phyloP scores from a whole-genome alignment of 1,284 basidiomycete species.

The Cryptococcus sp. region DNA sequence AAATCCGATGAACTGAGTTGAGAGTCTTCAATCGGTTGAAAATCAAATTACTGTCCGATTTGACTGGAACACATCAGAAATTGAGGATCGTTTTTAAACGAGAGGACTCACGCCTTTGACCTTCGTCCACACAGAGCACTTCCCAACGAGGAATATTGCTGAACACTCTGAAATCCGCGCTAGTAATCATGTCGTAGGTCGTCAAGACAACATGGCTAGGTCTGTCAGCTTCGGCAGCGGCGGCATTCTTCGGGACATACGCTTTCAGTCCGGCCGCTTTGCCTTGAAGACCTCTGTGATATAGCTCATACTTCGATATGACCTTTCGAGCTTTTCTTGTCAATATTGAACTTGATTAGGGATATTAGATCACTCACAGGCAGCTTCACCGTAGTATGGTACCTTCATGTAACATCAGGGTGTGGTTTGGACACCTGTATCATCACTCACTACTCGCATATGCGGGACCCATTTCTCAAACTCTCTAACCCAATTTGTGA shows the following conservation, averaged over 20 bases:
- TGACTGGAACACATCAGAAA: slow-evolving; percentile 54
- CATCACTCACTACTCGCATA: slow-evolving; percentile 31
- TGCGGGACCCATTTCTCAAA: slow-evolving; percentile 86
- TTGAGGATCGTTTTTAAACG: not conserved
- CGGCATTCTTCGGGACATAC: slow-evolving; percentile 18
- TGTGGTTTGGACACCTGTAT: not conserved
- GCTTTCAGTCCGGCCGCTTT: slow-evolving; percentile 44
- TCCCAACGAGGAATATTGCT: slow-evolving; percentile 84
- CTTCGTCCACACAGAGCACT: slow-evolving; percentile 85
- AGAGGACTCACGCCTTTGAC: slow-evolving; percentile 68
- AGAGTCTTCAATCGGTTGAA: slow-evolving; percentile 79
- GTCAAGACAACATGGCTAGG: slow-evolving; percentile 74
- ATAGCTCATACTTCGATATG: slow-evolving; percentile 76
- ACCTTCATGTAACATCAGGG: slow-evolving; percentile 8
- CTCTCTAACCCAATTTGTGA: slow-evolving; percentile 58
- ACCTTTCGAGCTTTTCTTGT: slow-evolving; percentile 59
- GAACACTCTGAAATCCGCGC: slow-evolving; percentile 72
- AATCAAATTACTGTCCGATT: slow-evolving; percentile 67
- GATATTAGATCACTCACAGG: slow-evolving; percentile 20
- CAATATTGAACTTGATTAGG: slow-evolving; percentile 15
- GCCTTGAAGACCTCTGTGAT: slow-evolving; percentile 52
- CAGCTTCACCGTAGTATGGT: slow-evolving; percentile 55
- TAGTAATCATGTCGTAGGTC: slow-evolving; percentile 76
- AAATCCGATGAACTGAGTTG: slow-evolving; percentile 71
- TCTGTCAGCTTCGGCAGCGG: too few species aligned